Evolutionary conservation across 768 basidiomycete species (phyloP).

Genomic region (Rhodotorula toruloides): DNA sequence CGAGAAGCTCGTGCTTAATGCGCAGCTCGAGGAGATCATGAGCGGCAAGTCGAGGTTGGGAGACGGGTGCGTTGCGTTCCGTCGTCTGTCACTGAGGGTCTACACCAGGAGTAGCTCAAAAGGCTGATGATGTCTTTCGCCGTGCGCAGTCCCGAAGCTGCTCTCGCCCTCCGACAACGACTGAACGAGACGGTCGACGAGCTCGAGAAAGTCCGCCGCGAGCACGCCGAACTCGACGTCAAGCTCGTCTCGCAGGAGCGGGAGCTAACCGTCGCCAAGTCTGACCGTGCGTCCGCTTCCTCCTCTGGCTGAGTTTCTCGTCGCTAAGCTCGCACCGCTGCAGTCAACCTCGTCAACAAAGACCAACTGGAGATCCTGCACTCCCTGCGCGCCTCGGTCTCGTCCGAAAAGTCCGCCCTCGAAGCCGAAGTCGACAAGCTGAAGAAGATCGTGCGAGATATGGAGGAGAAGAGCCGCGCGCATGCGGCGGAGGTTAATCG

Average conservation of each 20-base stretch:
- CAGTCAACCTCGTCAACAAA: conserved; percentile 85
- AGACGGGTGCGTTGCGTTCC: conserved; percentile 59
- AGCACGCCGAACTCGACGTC: conserved; percentile 67
- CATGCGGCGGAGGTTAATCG: conserved; percentile 73
- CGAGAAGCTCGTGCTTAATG: conserved; percentile 71
- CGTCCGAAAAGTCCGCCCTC: conserved; percentile 73
- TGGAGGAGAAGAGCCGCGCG: conserved; percentile 78
- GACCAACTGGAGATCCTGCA: conserved; percentile 87
- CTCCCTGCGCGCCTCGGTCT: conserved; percentile 77
- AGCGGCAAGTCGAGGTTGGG: conserved; percentile 70
- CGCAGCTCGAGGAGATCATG: conserved; percentile 79
- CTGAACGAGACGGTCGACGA: conserved; percentile 82
- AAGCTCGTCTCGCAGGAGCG: conserved; percentile 58
- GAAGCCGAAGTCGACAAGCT: conserved; percentile 64
- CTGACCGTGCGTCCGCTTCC: conserved; percentile 59
- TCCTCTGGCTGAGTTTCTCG: neutral
- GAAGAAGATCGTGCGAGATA: conserved; percentile 63
- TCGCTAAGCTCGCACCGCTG: neutral
- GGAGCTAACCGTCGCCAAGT: conserved; percentile 75
- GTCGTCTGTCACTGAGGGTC: neutral
- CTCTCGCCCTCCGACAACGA: conserved; percentile 78
- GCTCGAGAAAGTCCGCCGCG: conserved; percentile 64
- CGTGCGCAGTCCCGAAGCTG: conserved; percentile 66
- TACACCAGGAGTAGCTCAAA: neutral
- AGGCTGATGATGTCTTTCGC: neutral